Evolutionary conservation across 495 filamentous ascomycete genomes (phyloP), one percentile per base, ranked within the genome.

Genomic region (Daldinia caldariorum): DNA sequence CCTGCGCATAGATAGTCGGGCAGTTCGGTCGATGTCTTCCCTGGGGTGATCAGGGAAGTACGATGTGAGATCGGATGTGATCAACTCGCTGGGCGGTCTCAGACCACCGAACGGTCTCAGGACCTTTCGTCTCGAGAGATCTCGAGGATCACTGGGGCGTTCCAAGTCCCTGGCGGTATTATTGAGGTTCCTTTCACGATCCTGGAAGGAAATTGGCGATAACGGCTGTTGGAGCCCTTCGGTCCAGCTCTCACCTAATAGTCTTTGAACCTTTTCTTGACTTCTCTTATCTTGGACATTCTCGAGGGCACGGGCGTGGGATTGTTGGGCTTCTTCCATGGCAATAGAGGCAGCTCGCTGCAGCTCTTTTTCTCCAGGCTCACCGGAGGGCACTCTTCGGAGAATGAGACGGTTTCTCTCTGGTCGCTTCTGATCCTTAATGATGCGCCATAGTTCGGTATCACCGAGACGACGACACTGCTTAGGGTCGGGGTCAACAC

Each of bases 1-100:
- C 75, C 95, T 88, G 49, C 95, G 87, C 71, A 97, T 89, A 1
- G 94, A 97, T 80, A 97, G 88, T 41, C 94, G 90, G 69, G 97
- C 92, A 0, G 95, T 97, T 73, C 92, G 88, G 74, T 97, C 96
- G 66, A 99, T 96, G 62, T 94, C 92, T 76, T 97, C 93, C 57
- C 91, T 88, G 39, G 92, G 89, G 74, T 97, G 94, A 71, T 97
- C 94, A 1, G 95, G 95, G 86, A 99, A 99, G 81, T 97, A 99
- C 6, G 94, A 94, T 12, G 91, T 91, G 43, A 98, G 85, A 76
- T 99, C 95, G 31, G 94, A 94, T 51, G 94, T 95, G 74, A 99
- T 98, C 81, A 99, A 85, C 81, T 98, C 96, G 78, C 94, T 97
- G 3, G 96, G 96, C 16, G 95, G 95, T 73, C 95, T 84, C 62